A percentile compares a stretch with the other conserved stretches of the same genome.
Conservation (phyloP, 2,329 filamentous ascomycete species). For the Botryotinia narcissicola region DNA sequence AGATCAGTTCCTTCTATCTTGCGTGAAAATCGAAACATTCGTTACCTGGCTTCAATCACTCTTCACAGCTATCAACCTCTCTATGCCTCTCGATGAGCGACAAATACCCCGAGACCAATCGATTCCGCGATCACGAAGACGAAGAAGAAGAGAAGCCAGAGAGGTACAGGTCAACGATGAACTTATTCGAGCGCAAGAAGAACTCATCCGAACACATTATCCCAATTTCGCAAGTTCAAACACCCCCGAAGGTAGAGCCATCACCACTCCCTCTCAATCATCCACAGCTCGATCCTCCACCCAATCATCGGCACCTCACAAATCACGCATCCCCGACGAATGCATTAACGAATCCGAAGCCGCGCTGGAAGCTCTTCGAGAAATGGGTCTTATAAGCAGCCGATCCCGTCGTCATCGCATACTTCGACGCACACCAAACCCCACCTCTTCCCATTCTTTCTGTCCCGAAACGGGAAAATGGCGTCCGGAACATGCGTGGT, state of each 20-base stretch:
- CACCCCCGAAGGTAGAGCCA: background rate
- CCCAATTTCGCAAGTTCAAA: slow-evolving; percentile 23
- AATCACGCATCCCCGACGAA: background rate
- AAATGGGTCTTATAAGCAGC: slow-evolving; percentile 9
- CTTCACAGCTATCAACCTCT: slow-evolving; percentile 72
- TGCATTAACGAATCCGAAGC: background rate
- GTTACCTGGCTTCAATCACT: slow-evolving; percentile 66
- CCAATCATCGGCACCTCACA: background rate
- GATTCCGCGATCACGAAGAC: slow-evolving; percentile 46
- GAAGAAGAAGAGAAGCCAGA: slow-evolving; percentile 29
- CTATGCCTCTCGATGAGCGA: slow-evolving; percentile 68
- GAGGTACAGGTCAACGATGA: slow-evolving; percentile 13
- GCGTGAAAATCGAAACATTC: slow-evolving; percentile 62
- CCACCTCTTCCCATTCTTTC: slow-evolving; percentile 25
- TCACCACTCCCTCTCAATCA: background rate
- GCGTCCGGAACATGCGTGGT: slow-evolving; percentile 55
- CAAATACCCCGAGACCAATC: slow-evolving; percentile 61
- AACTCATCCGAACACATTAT: slow-evolving; percentile 31
- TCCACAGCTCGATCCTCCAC: background rate
- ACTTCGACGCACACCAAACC: slow-evolving; percentile 5
- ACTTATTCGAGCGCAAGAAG: slow-evolving; percentile 30
- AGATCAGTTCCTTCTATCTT: slow-evolving; percentile 70
- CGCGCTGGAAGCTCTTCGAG: background rate
- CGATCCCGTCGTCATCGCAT: background rate
- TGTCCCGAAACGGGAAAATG: slow-evolving; percentile 49